Evolutionary conservation across 257 asterid genomes (phyloP).

Genomic region (Prunella vulgaris): DNA sequence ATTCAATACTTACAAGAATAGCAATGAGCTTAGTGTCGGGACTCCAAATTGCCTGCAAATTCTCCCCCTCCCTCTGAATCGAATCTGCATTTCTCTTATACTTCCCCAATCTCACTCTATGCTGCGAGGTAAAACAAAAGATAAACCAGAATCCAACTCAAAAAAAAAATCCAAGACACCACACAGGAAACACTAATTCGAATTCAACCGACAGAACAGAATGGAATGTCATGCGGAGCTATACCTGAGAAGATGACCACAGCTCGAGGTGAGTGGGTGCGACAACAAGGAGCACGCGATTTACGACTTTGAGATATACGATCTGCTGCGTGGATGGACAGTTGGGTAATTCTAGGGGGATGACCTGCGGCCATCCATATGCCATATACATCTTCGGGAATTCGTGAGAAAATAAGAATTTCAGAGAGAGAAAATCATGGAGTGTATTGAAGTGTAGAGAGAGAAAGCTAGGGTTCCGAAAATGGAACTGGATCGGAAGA

Average conservation of each 20-base stretch:
- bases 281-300: slow-evolving; percentile 79
- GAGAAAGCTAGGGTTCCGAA: slow-evolving; percentile 23
- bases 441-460: not conserved
- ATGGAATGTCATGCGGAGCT: not conserved
- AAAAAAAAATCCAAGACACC: slow-evolving; percentile 1
- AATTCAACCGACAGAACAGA: slow-evolving; percentile 5
- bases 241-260: slow-evolving; percentile 92
- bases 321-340: slow-evolving; percentile 61
- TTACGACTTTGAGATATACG: slow-evolving; percentile 71
- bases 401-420: not conserved
- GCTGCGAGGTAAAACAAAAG: slow-evolving; percentile 45
- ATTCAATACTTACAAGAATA: slow-evolving; percentile 64
- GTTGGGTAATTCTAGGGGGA: slow-evolving; percentile 68
- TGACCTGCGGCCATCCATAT: slow-evolving; percentile 99
- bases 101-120: slow-evolving; percentile 96
- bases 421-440: slow-evolving; percentile 22
- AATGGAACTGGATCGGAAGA: slow-evolving; percentile 31
- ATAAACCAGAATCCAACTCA: not conserved
- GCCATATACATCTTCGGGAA: slow-evolving; percentile 91
- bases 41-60: slow-evolving; percentile 88
- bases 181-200: slow-evolving; percentile 3
- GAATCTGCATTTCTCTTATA: slow-evolving; percentile 65
- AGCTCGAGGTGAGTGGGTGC: slow-evolving; percentile 86
- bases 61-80: slow-evolving; percentile 81
- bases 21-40: slow-evolving; percentile 90